phyloP scores from a whole-genome alignment of 2,329 filamentous ascomycete species.

The Diaporthe sp. region DNA sequence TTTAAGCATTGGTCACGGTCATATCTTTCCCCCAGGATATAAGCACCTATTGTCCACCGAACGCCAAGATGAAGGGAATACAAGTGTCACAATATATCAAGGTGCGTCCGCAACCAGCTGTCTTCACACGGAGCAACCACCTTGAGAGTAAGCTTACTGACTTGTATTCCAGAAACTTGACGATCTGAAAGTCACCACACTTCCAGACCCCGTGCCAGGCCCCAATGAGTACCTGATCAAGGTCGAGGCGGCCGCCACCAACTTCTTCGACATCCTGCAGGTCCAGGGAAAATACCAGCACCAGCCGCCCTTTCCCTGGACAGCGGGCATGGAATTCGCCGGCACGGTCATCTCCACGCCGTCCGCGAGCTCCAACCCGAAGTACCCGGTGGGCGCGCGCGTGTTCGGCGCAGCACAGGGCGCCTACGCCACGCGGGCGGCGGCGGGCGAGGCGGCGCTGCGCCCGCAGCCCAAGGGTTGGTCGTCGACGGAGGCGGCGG shows the following conservation, averaged over 20 bases:
- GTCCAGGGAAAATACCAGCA: slow-evolving; percentile 96
- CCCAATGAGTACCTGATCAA: slow-evolving; percentile 86
- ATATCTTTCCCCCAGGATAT: neutral
- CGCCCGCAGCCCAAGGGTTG: slow-evolving; percentile 84
- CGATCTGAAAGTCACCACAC: slow-evolving; percentile 80
- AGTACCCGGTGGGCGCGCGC: slow-evolving; percentile 82
- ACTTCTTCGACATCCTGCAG: slow-evolving; percentile 98
- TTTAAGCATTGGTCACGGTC: neutral
- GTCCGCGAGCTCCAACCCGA: slow-evolving; percentile 59
- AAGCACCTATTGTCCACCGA: neutral
- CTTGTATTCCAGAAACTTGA: slow-evolving; percentile 73
- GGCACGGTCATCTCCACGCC: slow-evolving; percentile 81
- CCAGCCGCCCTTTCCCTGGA: slow-evolving; percentile 90
- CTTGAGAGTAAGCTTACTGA: neutral
- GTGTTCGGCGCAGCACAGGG: slow-evolving; percentile 92
- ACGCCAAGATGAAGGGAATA: slow-evolving; percentile 52
- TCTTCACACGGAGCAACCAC: neutral
- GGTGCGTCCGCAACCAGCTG: slow-evolving; percentile 42
- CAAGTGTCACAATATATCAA: slow-evolving; percentile 53
- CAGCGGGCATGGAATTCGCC: slow-evolving; percentile 89
- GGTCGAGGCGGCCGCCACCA: slow-evolving; percentile 89
- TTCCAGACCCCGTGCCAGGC: slow-evolving; percentile 81
- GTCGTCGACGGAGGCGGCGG: slow-evolving; percentile 87
- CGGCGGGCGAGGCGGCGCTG: slow-evolving; percentile 75
- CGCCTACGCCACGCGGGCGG: slow-evolving; percentile 84